A percentile compares a stretch with the other conserved stretches of the same genome.
phyloP scores from a whole-genome alignment of 2,329 filamentous ascomycete genomes.

The Stagonosporopsis chrysanthemi region DNA sequence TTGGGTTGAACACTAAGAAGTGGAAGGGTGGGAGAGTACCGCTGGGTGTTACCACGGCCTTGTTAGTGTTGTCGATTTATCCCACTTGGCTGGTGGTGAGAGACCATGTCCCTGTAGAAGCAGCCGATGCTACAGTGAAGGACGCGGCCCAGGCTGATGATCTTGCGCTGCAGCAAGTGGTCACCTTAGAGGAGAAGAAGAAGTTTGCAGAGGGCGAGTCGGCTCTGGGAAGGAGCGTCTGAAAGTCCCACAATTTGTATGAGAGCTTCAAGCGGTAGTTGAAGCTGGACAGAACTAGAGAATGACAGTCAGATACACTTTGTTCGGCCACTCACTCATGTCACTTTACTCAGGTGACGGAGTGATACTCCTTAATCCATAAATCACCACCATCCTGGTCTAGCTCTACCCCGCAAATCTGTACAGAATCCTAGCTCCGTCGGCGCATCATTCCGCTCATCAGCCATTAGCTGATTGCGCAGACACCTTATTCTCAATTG shows the following conservation, averaged over 20 bases:
- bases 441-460: constrained; percentile 2
- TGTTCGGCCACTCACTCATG: neutral
- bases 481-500: neutral
- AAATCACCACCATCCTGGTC: neutral
- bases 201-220: constrained; percentile 24
- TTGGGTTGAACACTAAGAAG: constrained; percentile 53
- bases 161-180: constrained; percentile 7
- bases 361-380: neutral
- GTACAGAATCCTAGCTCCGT: neutral
- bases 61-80: constrained; percentile 36
- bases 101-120: constrained; percentile 39
- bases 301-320: neutral
- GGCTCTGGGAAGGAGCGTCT: constrained; percentile 18
- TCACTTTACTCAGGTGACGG: neutral
- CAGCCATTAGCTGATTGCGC: neutral
- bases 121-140: constrained; percentile 12
- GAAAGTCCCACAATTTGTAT: neutral
- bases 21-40: constrained; percentile 56
- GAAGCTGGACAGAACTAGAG: neutral
- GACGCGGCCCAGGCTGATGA: neutral
- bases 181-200: constrained; percentile 20
- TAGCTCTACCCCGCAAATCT: constrained; percentile 10
- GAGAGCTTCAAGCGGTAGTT: neutral
- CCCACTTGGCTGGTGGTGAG: constrained; percentile 44
- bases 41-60: constrained; percentile 50